Base-by-base conservation (phyloP, 768 basidiomycete genomes). In the Xerocomus spinulosus region DNA sequence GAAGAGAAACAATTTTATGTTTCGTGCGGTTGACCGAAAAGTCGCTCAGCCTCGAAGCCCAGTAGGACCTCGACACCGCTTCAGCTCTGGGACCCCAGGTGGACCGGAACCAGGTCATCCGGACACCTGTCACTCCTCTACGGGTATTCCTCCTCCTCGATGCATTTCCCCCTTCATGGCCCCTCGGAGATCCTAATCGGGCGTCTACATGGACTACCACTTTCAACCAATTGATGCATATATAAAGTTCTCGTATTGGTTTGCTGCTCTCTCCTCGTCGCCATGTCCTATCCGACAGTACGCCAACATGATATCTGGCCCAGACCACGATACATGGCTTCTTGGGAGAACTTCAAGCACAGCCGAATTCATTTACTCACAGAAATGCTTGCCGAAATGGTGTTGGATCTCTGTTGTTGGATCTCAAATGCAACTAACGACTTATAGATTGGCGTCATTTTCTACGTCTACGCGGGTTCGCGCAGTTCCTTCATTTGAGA, bases 331-430 rank as follows among this genome's bases (percentile, higher is more conserved):
- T 56, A 73, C 44, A 70, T 81, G 57, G 56, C 59, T 9, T 53
- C 61, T 26, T 83, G 80, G 81, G 82, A 83, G 54, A 74, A 59
- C 51, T 54, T 68, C 54, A 69, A 76, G 46, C 71, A 77, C 51
- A 68, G 49, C 36, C 63, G 71, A 26, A 63, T 73, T 5, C 84
- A 83, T 50, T 74, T 78, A 74, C 44, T 77, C 2, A 67, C 76
- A 12, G 80, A 87, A 60, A 72, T 77, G 53, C 67, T 84, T 33
- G 83, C 82, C 9, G 85, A 87, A 63, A 66, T 70, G 55, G 82
- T 84, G 48, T 60, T 64, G 7, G 1, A 26, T 45, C 30, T 18
- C 25, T n/a, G 3, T 42, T 17, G 17, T 41, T 17, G 29, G 9
- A 18, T 8, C 29, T 35, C 20, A 28, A 0, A n/a, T 13, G 17